phyloP scores from a whole-genome alignment of 2,329 filamentous ascomycete species.

The Erysiphe pulchra region DNA sequence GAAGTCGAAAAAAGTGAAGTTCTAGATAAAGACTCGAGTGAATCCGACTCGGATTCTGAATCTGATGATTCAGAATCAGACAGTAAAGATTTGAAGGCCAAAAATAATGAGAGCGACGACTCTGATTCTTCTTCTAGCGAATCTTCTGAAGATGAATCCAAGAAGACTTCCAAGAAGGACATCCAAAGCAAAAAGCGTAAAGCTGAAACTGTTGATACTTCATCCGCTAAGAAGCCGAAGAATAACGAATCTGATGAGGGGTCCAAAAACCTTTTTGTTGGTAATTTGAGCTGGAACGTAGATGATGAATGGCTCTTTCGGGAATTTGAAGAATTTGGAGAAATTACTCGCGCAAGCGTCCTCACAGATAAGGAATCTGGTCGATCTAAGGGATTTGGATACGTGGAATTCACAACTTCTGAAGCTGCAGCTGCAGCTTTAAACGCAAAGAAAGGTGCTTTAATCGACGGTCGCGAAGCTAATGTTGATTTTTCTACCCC shows the following conservation, averaged over 20 bases:
- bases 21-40: background rate
- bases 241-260: slow-evolving; percentile 18
- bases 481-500: slow-evolving; percentile 46
- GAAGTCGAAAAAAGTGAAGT: background rate
- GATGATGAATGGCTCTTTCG: slow-evolving; percentile 45
- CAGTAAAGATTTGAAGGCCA: too few relatives aligned
- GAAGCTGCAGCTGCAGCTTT: slow-evolving; percentile 36
- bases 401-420: slow-evolving; percentile 39
- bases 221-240: slow-evolving; percentile 27
- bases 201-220: slow-evolving; percentile 20
- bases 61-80: background rate
- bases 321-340: slow-evolving; percentile 43
- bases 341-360: slow-evolving; percentile 35
- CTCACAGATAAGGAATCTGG: slow-evolving; percentile 41
- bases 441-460: slow-evolving; percentile 34
- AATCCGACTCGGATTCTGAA: slow-evolving; percentile 5
- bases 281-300: slow-evolving; percentile 50
- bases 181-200: slow-evolving; percentile 31
- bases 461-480: slow-evolving; percentile 39
- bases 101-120: background rate
- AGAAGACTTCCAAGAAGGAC: slow-evolving; percentile 5
- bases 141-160: slow-evolving; percentile 7
- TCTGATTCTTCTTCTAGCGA: slow-evolving; percentile 3
- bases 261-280: slow-evolving; percentile 41
- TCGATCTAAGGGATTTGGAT: slow-evolving; percentile 48